Evolutionary conservation across 2,329 filamentous ascomycete genomes (phyloP), one percentile per base, ranked within the genome.

Genomic region (Lachnellula hyalina): DNA sequence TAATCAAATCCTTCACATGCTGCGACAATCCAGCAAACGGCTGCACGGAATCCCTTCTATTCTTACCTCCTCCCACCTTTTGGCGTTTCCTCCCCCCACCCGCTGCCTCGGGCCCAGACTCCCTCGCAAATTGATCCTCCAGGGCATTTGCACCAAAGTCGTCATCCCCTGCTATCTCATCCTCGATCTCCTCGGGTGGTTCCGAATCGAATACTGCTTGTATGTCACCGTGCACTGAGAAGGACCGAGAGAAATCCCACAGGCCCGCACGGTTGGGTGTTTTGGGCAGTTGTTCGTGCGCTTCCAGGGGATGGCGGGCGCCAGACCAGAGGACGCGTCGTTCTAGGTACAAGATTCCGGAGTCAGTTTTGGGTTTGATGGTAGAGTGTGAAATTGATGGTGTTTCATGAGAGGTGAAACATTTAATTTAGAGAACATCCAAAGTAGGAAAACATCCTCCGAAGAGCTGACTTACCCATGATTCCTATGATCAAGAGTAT

Each of bases 401-500:
- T 12, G 28, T 32, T 12, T 32, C 28, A 12, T 32, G 28, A 32
- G 28, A 32, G 28, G 9, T 32, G 2, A 12, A 32, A 32, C 28
- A 32, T 12, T 4, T 12, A 32, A 9, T 32, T 9, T 12, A 12
- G 28, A 32, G 28, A 32, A 32, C 9, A 12, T 11, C 28, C 28
- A 12, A 32, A 32, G 28, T 32, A 32, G 9, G 9, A 32, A 32
- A 32, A 12, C 4, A 32, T 11, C 9, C 9, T 32, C 28, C 9
- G 28, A 32, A 32, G 28, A 32, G 28, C 9, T 12, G 9, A 32
- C 28, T 32, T 12, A 32, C 28, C 28, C 12, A 32, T 32, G 9
- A 85, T 72, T 17, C 85, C 83, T 57, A 95, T 87, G 56, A 86
- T 63, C 4, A 93, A 77, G 1, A 95, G 76, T 5, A 92, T 74